A percentile compares a stretch with the other conserved stretches of the same genome.
Conservation (phyloP, 345 rosid genomes). For the Clausena lansium region DNA sequence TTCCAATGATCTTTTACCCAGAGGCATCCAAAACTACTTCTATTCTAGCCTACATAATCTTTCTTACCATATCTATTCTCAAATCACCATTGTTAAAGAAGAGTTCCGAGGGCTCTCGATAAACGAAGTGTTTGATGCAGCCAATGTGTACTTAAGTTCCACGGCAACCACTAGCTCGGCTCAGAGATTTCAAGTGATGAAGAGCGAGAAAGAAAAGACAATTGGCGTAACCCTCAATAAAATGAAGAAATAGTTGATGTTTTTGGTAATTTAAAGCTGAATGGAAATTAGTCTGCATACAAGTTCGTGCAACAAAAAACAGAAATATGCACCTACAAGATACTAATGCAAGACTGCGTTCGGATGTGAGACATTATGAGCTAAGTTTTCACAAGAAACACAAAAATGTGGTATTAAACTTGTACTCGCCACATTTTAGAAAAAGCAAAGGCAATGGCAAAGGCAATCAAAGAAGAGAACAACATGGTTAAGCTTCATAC, state of each 20-base stretch:
- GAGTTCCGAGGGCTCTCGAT: constrained; percentile 23
- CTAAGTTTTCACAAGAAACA: constrained; percentile 24
- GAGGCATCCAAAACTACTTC: neutral
- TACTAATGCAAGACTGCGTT: neutral
- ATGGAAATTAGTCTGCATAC: constrained; percentile 19
- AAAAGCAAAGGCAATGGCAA: constrained; percentile 16
- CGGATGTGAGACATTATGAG: constrained; percentile 21
- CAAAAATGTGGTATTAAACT: constrained; percentile 20
- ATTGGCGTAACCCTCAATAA: constrained; percentile 16
- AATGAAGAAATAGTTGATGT: constrained; percentile 21
- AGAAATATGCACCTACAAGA: neutral
- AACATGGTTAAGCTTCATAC: constrained; percentile 21
- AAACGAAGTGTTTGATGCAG: constrained; percentile 28
- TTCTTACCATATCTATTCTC: constrained; percentile 7
- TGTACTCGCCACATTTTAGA: constrained; percentile 28
- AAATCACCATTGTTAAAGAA: constrained; percentile 26
- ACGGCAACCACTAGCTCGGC: neutral
- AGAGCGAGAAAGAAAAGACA: constrained; percentile 16
- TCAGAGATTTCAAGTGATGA: constrained; percentile 19
- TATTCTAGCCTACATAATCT: neutral
- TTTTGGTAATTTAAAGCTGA: constrained; percentile 17
- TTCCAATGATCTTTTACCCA: constrained; percentile 13
- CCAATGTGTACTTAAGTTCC: constrained; percentile 18
- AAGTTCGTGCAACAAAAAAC: neutral
- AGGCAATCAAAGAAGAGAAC: constrained; percentile 15